A percentile compares a stretch with the other conserved stretches of the same genome.
phyloP scores from a whole-genome alignment of 176 grass and related monocot genomes.

The Ensete ventricosum region DNA sequence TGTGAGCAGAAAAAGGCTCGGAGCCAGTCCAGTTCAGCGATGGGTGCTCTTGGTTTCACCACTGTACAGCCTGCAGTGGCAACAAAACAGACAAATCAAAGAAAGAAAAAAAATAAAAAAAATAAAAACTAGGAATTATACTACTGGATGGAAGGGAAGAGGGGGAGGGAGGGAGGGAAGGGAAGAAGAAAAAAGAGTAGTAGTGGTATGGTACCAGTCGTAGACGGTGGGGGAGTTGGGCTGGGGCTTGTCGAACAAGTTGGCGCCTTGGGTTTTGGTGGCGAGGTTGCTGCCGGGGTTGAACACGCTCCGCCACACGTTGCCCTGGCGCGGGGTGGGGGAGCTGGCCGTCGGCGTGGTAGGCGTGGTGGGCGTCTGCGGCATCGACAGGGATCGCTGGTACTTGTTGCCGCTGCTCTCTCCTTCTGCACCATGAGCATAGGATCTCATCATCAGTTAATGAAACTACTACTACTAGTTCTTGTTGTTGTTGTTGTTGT shows the following conservation, averaged over 20 bases:
- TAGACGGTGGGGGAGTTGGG: conserved; percentile 89
- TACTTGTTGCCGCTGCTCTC: conserved; percentile 21
- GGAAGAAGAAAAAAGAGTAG: too few species aligned
- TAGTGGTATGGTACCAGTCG: conserved; percentile 47
- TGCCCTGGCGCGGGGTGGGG: conserved; percentile 20
- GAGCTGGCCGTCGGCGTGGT: conserved; percentile 35
- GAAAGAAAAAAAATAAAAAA: not conserved
- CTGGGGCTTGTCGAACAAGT: conserved; percentile 79
- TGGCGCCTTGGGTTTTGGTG: conserved; percentile 51
- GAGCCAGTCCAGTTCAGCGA: conserved; percentile 25
- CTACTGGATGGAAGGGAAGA: not conserved
- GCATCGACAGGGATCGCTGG: conserved; percentile 47
- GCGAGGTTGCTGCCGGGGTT: conserved; percentile 93
- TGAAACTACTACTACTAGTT: too few species aligned
- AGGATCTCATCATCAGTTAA: too few species aligned
- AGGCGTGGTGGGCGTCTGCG: conserved; percentile 46
- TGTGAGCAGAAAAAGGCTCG: not conserved
- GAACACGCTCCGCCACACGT: conserved; percentile 97
- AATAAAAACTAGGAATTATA: not conserved
- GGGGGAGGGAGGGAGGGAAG: too few species aligned
- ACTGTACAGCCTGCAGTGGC: conserved; percentile 61
- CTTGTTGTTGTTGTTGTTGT: too few species aligned
- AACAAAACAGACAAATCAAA: not conserved
- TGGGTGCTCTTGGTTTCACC: conserved; percentile 75
- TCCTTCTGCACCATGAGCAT: conserved; percentile 8